Evolutionary conservation across 805 yeast species (phyloP), one percentile per base, ranked within the genome.

Genomic region (Wickerhamiella sorbophila): DNA sequence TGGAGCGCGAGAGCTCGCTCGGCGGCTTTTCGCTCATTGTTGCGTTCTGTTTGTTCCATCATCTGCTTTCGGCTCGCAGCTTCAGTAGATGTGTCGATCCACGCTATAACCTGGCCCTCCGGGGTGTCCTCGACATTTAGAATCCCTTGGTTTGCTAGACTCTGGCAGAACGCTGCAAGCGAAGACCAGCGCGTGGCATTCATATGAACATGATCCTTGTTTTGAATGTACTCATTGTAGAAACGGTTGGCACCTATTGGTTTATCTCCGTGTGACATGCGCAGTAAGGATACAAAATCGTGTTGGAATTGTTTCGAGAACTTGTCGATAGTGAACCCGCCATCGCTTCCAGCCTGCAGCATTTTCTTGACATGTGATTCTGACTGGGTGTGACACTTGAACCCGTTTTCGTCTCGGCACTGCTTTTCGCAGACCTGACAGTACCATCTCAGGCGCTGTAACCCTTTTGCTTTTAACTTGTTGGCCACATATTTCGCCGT

Each of bases 381-480:
- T n/a, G 94, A 77, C 48, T 70, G 68, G n/a, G 79, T 69, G 58
- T 91, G 99, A 53, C 88, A 80, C 53, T 81, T 79, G 65, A 82
- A 91, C 20, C 98, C 99, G 61, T 91, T 88, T 48, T 82, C 94
- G 58, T 93, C 99, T 42, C 96, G 65, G 58, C 97, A 87, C 62
- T 91, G 99, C 54, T 88, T 85, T 56, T 71, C 74, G 55, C 99
- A 91, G 2, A 84, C 70, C 58, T 66, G 97, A 59, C 99, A 91
- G 60, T 86, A 93, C 69, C 75, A 88, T 46, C 75, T 69, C 40
- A 91, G 71, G 54, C 82, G 77, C 60, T 87, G 96, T 20, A 87
- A 74, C 2, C 97, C 97, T 38, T 73, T 67, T 20, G 84, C 75
- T 61, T 82, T 83, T 69, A 83, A 70, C 58, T 79, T 76, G 53